These are phyloP conservation scores for Dryadomyces quercus-mongolicae DNA, from an alignment of 2,329 filamentous ascomycete genomes.

Conservation along the genomic window DNA sequence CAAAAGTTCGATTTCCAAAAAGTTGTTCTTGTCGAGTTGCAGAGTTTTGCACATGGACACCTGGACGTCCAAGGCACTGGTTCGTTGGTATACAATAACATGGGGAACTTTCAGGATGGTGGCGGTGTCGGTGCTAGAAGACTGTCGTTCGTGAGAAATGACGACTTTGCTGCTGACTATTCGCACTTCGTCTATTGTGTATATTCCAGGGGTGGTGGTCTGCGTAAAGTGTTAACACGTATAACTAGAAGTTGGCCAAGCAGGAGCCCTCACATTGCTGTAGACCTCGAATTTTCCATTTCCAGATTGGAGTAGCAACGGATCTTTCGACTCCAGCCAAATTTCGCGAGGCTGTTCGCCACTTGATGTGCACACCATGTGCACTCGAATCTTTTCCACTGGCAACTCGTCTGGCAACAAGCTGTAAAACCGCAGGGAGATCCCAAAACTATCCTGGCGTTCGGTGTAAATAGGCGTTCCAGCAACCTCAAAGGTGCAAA, in stretches of 20 bases:
- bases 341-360: conserved; percentile 47
- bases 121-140: conserved; percentile 17
- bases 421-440: conserved; percentile 58
- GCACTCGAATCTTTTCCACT: conserved; percentile 52
- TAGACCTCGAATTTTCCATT: conserved; percentile 31
- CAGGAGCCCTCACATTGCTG: conserved; percentile 29
- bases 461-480: conserved; percentile 58
- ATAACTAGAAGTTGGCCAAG: background rate
- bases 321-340: conserved; percentile 19
- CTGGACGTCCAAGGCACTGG: conserved; percentile 55
- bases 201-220: conserved; percentile 59
- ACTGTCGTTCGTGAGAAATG: conserved; percentile 47
- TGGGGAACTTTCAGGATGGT: conserved; percentile 46
- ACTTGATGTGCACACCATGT: conserved; percentile 42
- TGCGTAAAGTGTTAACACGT: conserved; percentile 16
- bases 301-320: conserved; percentile 41
- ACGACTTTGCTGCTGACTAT: conserved; percentile 51
- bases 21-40: conserved; percentile 67
- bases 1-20: conserved; percentile 59
- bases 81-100: conserved; percentile 62
- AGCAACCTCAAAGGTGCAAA: conserved; percentile 55
- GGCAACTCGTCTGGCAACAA: conserved; percentile 59
- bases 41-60: conserved; percentile 57
- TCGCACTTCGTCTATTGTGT: conserved; percentile 60
- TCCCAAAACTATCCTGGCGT: conserved; percentile 60